Evolutionary conservation across 768 basidiomycete species (phyloP), one percentile per base, ranked within the genome.

Genomic region (Trametes coccinea): DNA sequence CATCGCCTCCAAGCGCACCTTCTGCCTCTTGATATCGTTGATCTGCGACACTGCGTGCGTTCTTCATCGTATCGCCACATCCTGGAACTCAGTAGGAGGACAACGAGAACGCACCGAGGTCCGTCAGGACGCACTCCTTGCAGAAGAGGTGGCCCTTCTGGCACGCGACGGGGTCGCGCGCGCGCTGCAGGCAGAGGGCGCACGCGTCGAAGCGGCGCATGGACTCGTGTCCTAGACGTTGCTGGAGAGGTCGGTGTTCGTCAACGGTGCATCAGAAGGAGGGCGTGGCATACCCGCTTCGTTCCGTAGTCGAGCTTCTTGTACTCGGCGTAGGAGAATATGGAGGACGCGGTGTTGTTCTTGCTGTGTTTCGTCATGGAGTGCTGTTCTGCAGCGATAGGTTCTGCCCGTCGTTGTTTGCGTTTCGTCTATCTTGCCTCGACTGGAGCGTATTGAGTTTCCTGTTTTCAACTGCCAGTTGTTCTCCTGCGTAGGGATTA

Each of bases 121-220:
- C 92, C 1, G 89, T 85, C 61, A 95, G 86, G 29, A 89, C 89
- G 69, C 97, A 98, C 76, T 98, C 96, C 71, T 90, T 93, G 81
- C 97, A 99, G 73, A 94, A 98, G 27, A 98, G 67, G 74, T 98
- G 97, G 0, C 97, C 97, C 53, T 91, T 83, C 22, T 76, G 67
- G 69, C 97, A 98, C 10, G 88, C 84, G 37, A 95, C 78, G 0
- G 96, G 93, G 53, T 94, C 89, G 50, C 91, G 78, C 5, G 92
- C 95, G 44, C 83, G 81, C 56, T 92, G 87, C 39, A 97, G 78
- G 73, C 96, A 99, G 13, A 97, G 82, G 5, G 90, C 82, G 71
- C 97, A 98, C 0, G 93, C 87, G 73, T 97, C 93, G 72, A 97
- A 95, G 53, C 84, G 84, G 41, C 93, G 86, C 90, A 95, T 93